Percentiles rank a stretch among this genome's conserved stretches.
Conservation (phyloP, 495 filamentous ascomycete genomes). For the Chaetomium cochliodes region DNA sequence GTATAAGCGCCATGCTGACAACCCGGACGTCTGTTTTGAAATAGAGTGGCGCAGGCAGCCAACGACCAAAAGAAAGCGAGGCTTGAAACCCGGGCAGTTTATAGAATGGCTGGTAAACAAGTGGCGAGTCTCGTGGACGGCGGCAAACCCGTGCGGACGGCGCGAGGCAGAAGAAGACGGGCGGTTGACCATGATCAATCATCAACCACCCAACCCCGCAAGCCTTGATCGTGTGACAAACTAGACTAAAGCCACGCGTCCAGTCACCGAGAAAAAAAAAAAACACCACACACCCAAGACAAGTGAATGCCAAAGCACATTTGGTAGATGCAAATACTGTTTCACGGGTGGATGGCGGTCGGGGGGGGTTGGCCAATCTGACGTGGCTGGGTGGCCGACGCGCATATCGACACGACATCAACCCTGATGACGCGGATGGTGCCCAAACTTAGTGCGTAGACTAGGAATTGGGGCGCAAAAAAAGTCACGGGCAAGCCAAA, state of each 20-base stretch:
- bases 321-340: background rate
- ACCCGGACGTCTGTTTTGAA: background rate
- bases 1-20: background rate
- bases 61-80: background rate
- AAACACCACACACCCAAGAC: background rate
- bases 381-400: slow-evolving; percentile 15
- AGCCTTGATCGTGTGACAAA: background rate
- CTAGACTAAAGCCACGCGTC: background rate
- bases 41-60: slow-evolving; percentile 1
- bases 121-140: too few species aligned
- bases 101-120: background rate
- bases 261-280: background rate
- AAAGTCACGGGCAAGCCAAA: slow-evolving; percentile 1
- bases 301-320: background rate
- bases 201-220: too few species aligned
- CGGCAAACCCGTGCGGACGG: too few species aligned
- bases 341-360: background rate
- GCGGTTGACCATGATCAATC: background rate
- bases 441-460: slow-evolving; percentile 9
- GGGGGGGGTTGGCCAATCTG: slow-evolving; percentile 8
- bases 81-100: background rate
- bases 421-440: slow-evolving; percentile 17
- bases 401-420: slow-evolving; percentile 25
- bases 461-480: background rate
- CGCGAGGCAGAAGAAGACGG: background rate